Percentiles rank a stretch among this genome's conserved stretches.
Conservation (phyloP, 257 asterid genomes). For the Solanum sejunctum region DNA sequence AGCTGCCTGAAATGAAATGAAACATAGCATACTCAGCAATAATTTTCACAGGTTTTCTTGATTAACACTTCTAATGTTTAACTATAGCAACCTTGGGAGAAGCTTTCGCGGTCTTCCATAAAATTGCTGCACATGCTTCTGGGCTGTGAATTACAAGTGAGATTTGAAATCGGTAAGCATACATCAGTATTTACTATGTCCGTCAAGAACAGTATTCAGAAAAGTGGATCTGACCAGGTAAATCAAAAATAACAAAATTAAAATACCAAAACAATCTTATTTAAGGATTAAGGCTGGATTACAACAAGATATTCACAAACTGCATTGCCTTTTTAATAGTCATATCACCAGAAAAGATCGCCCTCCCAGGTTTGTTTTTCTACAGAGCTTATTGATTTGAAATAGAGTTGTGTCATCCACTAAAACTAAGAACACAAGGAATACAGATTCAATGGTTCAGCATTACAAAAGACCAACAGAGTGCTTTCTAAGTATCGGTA, state of each 20-base stretch:
- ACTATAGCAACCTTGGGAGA: slow-evolving; percentile 58
- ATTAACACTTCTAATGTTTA: slow-evolving; percentile 1
- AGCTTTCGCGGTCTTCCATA: slow-evolving; percentile 82
- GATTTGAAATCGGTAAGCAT: background rate
- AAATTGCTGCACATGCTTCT: slow-evolving; percentile 96
- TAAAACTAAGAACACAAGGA: background rate
- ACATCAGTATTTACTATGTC: background rate
- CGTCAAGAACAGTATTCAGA: background rate
- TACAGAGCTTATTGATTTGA: background rate
- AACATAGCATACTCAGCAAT: slow-evolving; percentile 10
- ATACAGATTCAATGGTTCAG: background rate
- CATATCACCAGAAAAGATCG: background rate
- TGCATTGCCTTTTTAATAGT: background rate
- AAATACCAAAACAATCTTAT: background rate
- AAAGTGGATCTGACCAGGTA: background rate
- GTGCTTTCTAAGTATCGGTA: background rate
- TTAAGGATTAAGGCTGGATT: background rate
- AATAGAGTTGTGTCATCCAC: background rate
- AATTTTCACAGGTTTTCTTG: slow-evolving; percentile 3
- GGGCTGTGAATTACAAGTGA: slow-evolving; percentile 53
- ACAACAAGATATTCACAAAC: background rate
- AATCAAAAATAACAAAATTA: background rate
- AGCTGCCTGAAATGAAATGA: slow-evolving; percentile 74
- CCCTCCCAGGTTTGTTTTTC: background rate
- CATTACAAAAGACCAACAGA: background rate